phyloP scores from a whole-genome alignment of 179 eudicot species.

The Carnegiea gigantea region DNA sequence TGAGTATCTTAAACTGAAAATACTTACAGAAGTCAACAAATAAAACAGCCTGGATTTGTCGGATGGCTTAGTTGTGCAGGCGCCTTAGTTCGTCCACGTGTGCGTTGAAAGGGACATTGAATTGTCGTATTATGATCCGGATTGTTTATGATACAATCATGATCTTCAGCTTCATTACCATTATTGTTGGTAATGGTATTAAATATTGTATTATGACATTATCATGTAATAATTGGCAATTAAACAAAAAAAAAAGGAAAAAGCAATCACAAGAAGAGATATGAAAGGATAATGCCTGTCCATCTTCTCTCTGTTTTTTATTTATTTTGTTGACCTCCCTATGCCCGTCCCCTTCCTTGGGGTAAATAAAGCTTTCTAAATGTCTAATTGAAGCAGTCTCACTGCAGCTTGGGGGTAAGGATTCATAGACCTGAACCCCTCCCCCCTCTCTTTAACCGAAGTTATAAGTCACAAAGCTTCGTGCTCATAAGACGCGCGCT shows the following conservation, averaged over 20 bases:
- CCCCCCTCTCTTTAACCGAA: not conserved
- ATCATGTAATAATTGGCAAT: not conserved
- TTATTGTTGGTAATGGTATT: constrained; percentile 7
- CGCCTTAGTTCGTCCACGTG: not conserved
- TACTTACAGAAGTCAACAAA: not conserved
- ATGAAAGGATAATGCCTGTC: not conserved
- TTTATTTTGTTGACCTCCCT: not conserved
- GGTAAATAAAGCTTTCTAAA: too few species aligned
- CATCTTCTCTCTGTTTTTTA: too few species aligned
- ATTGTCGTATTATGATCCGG: not conserved
- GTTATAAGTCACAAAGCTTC: not conserved
- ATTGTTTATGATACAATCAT: not conserved
- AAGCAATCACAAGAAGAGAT: constrained; percentile 4
- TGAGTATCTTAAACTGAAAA: not conserved
- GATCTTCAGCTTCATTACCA: not conserved
- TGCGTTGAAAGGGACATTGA: not conserved
- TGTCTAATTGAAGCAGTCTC: not conserved
- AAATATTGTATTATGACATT: constrained; percentile 16
- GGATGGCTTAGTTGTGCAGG: not conserved
- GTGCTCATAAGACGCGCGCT: not conserved
- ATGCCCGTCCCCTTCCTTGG: not conserved
- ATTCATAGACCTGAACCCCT: not conserved
- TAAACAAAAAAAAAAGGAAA: not conserved
- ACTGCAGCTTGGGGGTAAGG: not conserved
- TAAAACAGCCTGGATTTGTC: not conserved